Percentiles rank a stretch among this genome's conserved stretches.
Evolutionary conservation across 192 early-diverging fungal genomes (phyloP).

Genomic region (Linnemannia hyalina): DNA sequence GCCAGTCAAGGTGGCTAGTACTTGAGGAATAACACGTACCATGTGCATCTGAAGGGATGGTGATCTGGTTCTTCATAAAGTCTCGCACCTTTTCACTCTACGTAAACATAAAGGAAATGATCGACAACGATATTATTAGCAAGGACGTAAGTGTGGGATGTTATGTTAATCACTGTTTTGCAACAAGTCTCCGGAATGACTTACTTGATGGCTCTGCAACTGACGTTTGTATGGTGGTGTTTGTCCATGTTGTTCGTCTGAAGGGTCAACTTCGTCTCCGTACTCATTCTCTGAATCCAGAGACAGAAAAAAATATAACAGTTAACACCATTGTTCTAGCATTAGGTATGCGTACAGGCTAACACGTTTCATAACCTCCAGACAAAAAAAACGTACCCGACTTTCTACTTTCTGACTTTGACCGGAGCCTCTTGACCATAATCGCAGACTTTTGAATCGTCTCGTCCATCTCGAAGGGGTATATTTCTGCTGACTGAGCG

Average conservation of each 20-base stretch:
- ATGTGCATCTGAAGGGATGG: slow-evolving; percentile 14
- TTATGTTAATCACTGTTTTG: not conserved
- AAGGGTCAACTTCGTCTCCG: slow-evolving; percentile 2
- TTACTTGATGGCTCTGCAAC: slow-evolving; percentile 33
- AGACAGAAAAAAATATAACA: not conserved
- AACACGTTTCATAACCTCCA: too few species aligned
- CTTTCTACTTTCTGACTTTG: slow-evolving; percentile 48
- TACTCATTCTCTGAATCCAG: slow-evolving; percentile 32
- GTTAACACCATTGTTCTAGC: not conserved
- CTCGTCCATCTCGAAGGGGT: slow-evolving; percentile 34
- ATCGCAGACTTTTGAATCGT: slow-evolving; percentile 55
- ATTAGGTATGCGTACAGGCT: not conserved
- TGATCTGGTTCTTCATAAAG: not conserved
- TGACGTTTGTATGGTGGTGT: slow-evolving; percentile 30
- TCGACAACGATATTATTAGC: too few species aligned
- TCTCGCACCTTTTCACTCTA: not conserved
- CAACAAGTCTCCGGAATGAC: not conserved
- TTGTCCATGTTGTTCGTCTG: slow-evolving; percentile 10
- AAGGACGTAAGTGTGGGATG: not conserved
- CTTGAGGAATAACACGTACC: not conserved
- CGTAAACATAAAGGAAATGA: not conserved
- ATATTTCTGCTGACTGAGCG: not conserved
- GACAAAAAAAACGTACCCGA: slow-evolving; percentile 17
- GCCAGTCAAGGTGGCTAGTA: not conserved
- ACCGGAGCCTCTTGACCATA: slow-evolving; percentile 46